Evolutionary conservation across 116 monocot species (phyloP), one percentile per base, ranked within the genome.

Genomic region (Phalaenopsis hybrid): DNA sequence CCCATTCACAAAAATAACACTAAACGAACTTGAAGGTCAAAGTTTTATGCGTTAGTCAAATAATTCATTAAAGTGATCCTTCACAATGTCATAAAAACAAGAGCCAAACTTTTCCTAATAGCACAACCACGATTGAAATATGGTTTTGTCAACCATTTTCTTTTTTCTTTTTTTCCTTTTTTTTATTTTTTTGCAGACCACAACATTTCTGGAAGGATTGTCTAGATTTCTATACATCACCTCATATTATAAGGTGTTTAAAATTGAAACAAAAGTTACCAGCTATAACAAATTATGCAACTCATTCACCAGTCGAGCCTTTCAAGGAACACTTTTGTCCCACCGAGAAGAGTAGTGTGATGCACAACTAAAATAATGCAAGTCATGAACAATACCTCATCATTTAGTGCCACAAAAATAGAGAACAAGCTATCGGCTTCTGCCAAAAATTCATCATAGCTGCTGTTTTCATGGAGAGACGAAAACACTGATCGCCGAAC

Each of bases 391-490:
- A 81, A 58, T 92, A 94, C 97, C 97, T 98, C 95, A 69, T 98
- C 97, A 85, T 98, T 94, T 59, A 98, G 80, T 67, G 95, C 93
- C 83, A 93, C 93, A 86, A 98, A 98, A 83, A 98, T 91, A 44
- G 97, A 94, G 87, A 86, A 85, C 80, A 98, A 86, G 82, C 87
- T 90, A 79, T 98, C 95, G 57, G 95, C 91, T 85, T 94, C 95
- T n/a, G 93, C 91, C 85, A 98, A 85, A 76, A 91, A 98, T 81
- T 93, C 97, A 92, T 98, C 97, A 86, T 93, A 98, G 81, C 86
- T 85, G 51, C 80, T 57, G 82, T 94, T 94, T 20, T 41, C 75
- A 70, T 90, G 74, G 33, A 98, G 88, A 50, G 93, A 89, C 18
- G 65, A 85, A 84, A 98, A 92, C 13, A 98, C 86, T 9, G 97